A percentile compares a stretch with the other conserved stretches of the same genome.
These are phyloP conservation scores for Symbiodinium natans DNA, from an alignment of 73 alveolate genomes.

Conservation along the genomic window DNA sequence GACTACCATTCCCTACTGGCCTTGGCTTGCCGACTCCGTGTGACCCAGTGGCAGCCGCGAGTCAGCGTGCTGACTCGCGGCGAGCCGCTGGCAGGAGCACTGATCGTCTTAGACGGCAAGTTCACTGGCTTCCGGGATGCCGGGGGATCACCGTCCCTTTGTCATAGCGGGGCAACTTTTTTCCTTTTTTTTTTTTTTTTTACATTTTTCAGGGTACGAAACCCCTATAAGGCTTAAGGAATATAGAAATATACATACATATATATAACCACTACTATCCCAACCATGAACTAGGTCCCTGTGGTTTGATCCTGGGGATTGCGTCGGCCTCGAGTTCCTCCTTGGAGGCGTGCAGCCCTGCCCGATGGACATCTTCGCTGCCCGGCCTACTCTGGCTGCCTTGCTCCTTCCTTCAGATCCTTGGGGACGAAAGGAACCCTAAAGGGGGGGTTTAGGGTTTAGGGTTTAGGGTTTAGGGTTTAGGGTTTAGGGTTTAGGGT, in stretches of 20 bases:
- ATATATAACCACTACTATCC: no score
- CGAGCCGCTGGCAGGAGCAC: slow-evolving; percentile 60
- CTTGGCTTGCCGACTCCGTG: slow-evolving; percentile 62
- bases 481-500: no score
- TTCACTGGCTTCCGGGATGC: slow-evolving; percentile 89
- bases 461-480: no score
- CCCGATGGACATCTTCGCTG: slow-evolving; percentile 79
- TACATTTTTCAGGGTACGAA: no score
- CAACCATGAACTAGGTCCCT: no score
- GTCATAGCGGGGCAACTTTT: no score
- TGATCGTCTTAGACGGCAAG: slow-evolving; percentile 74
- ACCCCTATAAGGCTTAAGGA: no score
- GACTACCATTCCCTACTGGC: slow-evolving; percentile 56
- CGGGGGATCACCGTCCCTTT: slow-evolving; percentile 41
- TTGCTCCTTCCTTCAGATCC: slow-evolving; percentile 49
- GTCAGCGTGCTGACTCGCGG: slow-evolving; percentile 46
- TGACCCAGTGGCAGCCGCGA: slow-evolving; percentile 83
- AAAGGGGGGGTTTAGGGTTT: no score
- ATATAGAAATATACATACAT: no score
- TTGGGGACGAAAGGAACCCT: no score
- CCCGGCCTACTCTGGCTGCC: slow-evolving; percentile 63
- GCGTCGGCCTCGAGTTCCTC: slow-evolving; percentile 69
- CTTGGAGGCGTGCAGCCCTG: slow-evolving; percentile 78
- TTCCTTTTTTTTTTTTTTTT: no score
- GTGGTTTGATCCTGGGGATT: slow-evolving; percentile 54